Percentiles rank a stretch among this genome's conserved stretches.
These are phyloP conservation scores for Aureobasidium sp. DNA, from an alignment of 2,329 filamentous ascomycete genomes.

Conservation along the genomic window DNA sequence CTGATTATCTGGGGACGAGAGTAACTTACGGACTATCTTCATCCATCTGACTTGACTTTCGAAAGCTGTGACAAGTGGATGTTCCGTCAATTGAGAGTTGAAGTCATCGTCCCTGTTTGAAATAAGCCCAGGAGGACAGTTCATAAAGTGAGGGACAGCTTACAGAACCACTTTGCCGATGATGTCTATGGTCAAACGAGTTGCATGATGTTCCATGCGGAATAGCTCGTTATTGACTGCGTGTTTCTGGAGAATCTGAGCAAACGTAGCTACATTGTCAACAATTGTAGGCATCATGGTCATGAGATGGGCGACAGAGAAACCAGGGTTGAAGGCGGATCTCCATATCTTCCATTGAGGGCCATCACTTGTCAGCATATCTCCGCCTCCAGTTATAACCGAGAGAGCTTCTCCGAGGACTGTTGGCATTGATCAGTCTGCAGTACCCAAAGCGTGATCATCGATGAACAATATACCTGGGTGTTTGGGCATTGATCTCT, in stretches of 20 bases:
- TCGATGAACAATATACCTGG: not conserved
- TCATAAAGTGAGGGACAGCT: not conserved
- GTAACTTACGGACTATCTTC: not conserved
- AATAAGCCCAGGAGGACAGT: not conserved
- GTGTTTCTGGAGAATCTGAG: conserved; percentile 26
- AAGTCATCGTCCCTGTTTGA: conserved; percentile 26
- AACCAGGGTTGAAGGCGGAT: conserved; percentile 35
- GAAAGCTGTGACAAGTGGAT: conserved; percentile 30
- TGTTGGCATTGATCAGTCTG: not conserved
- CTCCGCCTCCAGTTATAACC: conserved; percentile 29
- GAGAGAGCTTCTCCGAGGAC: conserved; percentile 23
- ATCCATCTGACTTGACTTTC: conserved; percentile 29
- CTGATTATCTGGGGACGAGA: no score
- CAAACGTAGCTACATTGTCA: conserved; percentile 26
- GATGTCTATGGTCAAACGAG: conserved; percentile 33
- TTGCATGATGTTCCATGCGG: conserved; percentile 31
- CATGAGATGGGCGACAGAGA: conserved; percentile 30
- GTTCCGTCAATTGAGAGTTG: conserved; percentile 26
- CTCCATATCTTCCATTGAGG: conserved; percentile 36
- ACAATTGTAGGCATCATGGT: conserved; percentile 31
- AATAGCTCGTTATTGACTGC: conserved; percentile 30
- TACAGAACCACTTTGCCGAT: conserved; percentile 32
- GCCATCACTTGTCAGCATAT: conserved; percentile 31
- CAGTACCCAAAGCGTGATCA: not conserved
- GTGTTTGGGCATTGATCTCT: conserved; percentile 27